These are phyloP conservation scores for Neodidymelliopsis sp. DNA, from an alignment of 2,329 filamentous ascomycete genomes.

Conservation along the genomic window DNA sequence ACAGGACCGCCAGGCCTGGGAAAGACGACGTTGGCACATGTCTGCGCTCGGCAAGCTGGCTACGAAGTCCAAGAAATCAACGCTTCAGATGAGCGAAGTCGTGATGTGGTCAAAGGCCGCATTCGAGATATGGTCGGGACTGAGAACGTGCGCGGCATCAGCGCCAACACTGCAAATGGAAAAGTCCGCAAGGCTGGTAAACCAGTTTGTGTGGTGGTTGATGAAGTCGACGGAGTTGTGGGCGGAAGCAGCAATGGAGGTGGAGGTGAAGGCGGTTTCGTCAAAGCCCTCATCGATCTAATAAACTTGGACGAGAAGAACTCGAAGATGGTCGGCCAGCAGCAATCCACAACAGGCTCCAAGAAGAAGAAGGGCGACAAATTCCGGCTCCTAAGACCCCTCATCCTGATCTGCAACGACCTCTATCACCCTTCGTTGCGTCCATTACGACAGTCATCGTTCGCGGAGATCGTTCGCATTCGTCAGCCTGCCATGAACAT, in stretches of 20 bases:
- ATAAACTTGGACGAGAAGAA: slow-evolving; percentile 89
- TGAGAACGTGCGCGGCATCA: slow-evolving; percentile 83
- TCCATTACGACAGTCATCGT: slow-evolving; percentile 80
- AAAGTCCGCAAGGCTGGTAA: slow-evolving; percentile 76
- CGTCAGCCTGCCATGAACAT: slow-evolving; percentile 88
- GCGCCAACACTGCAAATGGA: slow-evolving; percentile 60
- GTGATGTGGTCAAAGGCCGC: slow-evolving; percentile 85
- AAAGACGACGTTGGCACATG: slow-evolving; percentile 95
- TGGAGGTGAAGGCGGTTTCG: slow-evolving; percentile 86
- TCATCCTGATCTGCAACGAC: slow-evolving; percentile 97
- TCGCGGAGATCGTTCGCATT: slow-evolving; percentile 91
- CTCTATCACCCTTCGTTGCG: slow-evolving; percentile 90
- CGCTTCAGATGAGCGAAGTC: slow-evolving; percentile 92
- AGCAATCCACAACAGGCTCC: slow-evolving; percentile 40
- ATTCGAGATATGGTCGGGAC: slow-evolving; percentile 93
- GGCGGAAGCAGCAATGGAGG: slow-evolving; percentile 71
- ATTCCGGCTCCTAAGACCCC: slow-evolving; percentile 84
- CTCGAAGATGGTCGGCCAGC: slow-evolving; percentile 50
- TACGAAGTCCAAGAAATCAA: slow-evolving; percentile 98
- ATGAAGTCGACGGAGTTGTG: slow-evolving; percentile 95
- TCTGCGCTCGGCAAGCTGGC: slow-evolving; percentile 92
- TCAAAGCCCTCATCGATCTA: slow-evolving; percentile 92
- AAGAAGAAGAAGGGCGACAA: slow-evolving; percentile 78
- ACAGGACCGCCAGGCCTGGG: slow-evolving; percentile 92
- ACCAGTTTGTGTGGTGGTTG: slow-evolving; percentile 91